Conservation (phyloP, 2,329 filamentous ascomycete species). For the Penicillium olsonii region DNA sequence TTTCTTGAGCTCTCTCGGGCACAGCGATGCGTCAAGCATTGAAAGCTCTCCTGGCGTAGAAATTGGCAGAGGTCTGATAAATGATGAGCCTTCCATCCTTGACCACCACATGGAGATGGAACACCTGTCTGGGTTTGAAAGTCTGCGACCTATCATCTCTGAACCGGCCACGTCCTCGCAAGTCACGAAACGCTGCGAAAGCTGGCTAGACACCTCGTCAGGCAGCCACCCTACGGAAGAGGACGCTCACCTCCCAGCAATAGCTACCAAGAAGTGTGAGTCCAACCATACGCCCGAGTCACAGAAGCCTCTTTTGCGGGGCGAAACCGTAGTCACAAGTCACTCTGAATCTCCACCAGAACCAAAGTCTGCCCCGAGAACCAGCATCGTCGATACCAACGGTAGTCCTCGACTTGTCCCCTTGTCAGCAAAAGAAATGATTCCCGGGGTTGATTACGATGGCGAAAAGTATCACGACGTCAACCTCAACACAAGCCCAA, state of each 20-base stretch:
- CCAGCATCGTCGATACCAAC: slow-evolving; percentile 37
- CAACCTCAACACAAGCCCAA: slow-evolving; percentile 8
- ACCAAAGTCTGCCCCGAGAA: slow-evolving; percentile 9
- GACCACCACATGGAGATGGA: slow-evolving; percentile 12
- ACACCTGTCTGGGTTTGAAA: slow-evolving; percentile 7
- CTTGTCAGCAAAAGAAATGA: neutral
- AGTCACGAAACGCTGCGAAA: neutral
- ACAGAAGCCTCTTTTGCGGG: slow-evolving; percentile 17
- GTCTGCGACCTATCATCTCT: slow-evolving; percentile 4
- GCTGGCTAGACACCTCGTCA: slow-evolving; percentile 1
- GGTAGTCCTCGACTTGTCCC: slow-evolving; percentile 36
- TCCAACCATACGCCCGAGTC: slow-evolving; percentile 19
- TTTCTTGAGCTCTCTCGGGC: neutral
- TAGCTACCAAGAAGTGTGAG: neutral
- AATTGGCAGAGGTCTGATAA: slow-evolving; percentile 1
- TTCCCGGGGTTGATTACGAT: neutral
- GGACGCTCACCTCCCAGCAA: neutral
- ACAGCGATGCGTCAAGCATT: neutral
- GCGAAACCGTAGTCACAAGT: neutral
- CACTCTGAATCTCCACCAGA: neutral
- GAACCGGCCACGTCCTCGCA: neutral
- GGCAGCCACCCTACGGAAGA: neutral
- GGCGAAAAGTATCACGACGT: neutral
- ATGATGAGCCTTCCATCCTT: slow-evolving; percentile 4
- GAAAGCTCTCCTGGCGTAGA: slow-evolving; percentile 1